Evolutionary conservation across 2,329 filamentous ascomycete species (phyloP), one percentile per base, ranked within the genome.

Genomic region (Monosporascus sp.): DNA sequence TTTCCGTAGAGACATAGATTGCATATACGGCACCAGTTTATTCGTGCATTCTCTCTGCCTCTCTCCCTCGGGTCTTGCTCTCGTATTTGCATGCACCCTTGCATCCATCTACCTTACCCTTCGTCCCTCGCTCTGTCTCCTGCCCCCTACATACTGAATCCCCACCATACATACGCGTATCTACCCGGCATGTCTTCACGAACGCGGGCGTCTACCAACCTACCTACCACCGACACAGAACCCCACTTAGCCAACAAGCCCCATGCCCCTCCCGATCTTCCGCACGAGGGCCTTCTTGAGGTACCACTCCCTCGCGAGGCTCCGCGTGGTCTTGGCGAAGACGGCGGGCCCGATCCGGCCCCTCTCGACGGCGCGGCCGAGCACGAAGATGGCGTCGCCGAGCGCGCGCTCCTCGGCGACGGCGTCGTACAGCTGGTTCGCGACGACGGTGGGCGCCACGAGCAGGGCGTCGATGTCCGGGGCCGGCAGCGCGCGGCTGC

Each of bases 401-500:
- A 96, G 81, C 3, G 89, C 91, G 59, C 87, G 81, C 72, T 97
- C 93, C 67, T 99, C 94, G 1, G 91, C 90, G 27, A 92, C 89
- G 2, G 95, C 77, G 47, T 86, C 85, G 70, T 97, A 99, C 22
- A 99, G 74, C 74, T 99, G 94, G 59, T 93, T 92, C 0, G 89
- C 90, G 5, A 97, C 94, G 1, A 97, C 87, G 0, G 90, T 97
- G 1, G 93, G 91, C 3, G 92, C 90, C n/a, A 97, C 90, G 3
- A 99, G 77, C 36, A 97, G 80, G 55, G 96, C 91, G 68, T 99
- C 94, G 48, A 97, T 87, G 47, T 86, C 83, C 0, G 92, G 91
- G 1, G 85, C 80, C 41, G 80, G 79, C 48, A 89, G 84, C 17
- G 77, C 77, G 52, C 83, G 80, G n/a, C 89, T 89, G 49, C 84